Evolutionary conservation across 495 filamentous ascomycete species (phyloP).

Genomic region (Tricharina praecox): DNA sequence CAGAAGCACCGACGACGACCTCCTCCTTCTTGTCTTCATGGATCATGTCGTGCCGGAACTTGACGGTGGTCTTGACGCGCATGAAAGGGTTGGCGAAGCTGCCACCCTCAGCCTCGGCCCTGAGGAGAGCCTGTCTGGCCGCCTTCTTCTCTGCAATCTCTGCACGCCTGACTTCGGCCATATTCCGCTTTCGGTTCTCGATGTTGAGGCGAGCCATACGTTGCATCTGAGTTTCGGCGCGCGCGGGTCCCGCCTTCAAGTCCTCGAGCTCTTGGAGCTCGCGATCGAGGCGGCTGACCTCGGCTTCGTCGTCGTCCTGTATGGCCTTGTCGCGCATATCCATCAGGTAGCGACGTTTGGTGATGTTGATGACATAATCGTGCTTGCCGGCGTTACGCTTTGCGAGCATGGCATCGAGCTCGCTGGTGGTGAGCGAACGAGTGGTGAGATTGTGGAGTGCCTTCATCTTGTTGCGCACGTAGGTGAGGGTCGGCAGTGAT

Average conservation of each 20-base stretch:
- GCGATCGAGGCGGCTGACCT: conserved; percentile 42
- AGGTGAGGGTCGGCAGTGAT: conserved; percentile 48
- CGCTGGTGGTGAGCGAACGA: conserved; percentile 59
- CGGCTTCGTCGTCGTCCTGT: conserved; percentile 42
- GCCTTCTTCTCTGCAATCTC: conserved; percentile 60
- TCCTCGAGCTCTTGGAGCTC: conserved; percentile 51
- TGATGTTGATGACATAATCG: conserved; percentile 36
- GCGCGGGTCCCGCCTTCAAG: conserved; percentile 38
- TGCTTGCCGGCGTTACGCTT: conserved; percentile 37
- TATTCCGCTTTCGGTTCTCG: conserved; percentile 61
- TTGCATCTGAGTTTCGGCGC: conserved; percentile 32
- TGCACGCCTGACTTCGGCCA: conserved; percentile 66
- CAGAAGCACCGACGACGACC: not conserved
- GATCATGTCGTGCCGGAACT: conserved; percentile 11
- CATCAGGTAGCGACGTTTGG: conserved; percentile 45
- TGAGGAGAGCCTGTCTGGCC: conserved; percentile 35
- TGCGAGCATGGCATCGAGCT: conserved; percentile 58
- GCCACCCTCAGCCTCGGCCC: conserved; percentile 22
- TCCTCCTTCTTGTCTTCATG: not conserved
- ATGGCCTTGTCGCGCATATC: conserved; percentile 48
- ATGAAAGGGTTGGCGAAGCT: conserved; percentile 40
- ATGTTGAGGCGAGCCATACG: conserved; percentile 58
- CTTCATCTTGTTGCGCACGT: conserved; percentile 50
- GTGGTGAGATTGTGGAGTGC: conserved; percentile 69
- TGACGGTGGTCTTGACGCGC: conserved; percentile 25